Conservation (phyloP, 1,284 basidiomycete species). For the Cutaneotrichosporon cutaneum region DNA sequence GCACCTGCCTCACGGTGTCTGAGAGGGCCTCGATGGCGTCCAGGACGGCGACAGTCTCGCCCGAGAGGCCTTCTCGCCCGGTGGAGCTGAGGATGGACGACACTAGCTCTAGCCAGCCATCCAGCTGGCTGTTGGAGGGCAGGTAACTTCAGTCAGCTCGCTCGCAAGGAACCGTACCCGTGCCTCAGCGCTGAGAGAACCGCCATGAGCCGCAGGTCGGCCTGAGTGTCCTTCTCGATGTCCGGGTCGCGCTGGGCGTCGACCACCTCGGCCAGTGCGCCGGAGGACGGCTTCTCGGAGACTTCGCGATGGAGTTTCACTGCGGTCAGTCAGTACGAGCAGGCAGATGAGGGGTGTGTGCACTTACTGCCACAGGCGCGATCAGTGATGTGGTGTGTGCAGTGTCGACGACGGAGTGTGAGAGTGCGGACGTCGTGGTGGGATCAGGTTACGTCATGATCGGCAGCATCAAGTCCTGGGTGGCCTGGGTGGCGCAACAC, state of each 20-base stretch:
- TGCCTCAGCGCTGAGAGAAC: constrained; percentile 1
- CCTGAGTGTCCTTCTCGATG: background rate
- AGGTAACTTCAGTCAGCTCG: constrained; percentile 4
- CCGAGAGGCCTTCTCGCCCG: background rate
- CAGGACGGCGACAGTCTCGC: constrained; percentile 9
- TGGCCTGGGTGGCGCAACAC: too few species aligned
- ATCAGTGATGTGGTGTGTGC: too few species aligned
- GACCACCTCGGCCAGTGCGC: background rate
- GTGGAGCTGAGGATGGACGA: background rate
- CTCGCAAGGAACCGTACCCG: background rate
- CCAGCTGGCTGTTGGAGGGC: constrained; percentile 13
- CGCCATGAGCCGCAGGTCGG: constrained; percentile 2
- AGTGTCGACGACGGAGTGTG: too few species aligned
- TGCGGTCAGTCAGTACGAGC: background rate
- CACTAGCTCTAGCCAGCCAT: background rate
- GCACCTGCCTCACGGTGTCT: constrained; percentile 10
- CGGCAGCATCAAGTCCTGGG: too few species aligned
- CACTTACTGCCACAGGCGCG: too few species aligned
- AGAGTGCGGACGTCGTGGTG: too few species aligned
- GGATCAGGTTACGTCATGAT: too few species aligned
- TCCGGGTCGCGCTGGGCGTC: background rate
- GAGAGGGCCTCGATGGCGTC: background rate
- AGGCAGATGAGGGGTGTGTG: too few species aligned
- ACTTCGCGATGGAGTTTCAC: background rate
- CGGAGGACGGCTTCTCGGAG: background rate